These are phyloP conservation scores for Lophiostoma macrostomum DNA, from an alignment of 495 filamentous ascomycete genomes.

Conservation along the genomic window DNA sequence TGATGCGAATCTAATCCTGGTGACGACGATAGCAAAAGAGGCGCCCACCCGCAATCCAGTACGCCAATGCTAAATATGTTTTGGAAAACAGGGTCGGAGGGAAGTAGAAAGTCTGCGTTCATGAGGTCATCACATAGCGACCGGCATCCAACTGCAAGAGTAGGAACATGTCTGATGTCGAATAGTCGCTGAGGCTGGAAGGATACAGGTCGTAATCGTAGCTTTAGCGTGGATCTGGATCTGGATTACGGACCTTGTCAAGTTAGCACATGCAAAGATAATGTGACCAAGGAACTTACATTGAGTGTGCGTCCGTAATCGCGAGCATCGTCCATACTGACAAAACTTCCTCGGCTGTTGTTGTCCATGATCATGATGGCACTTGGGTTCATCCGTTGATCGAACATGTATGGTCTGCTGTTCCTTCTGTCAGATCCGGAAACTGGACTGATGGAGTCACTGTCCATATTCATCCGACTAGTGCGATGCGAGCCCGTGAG, in stretches of 20 bases:
- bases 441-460: conserved; percentile 26
- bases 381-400: conserved; percentile 32
- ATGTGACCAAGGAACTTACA: conserved; percentile 8
- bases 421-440: conserved; percentile 28
- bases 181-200: no score
- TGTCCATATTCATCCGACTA: conserved; percentile 3
- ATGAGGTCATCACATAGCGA: conserved; percentile 15
- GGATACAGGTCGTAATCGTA: no score
- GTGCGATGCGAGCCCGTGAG: conserved; percentile 7
- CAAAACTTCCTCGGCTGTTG: conserved; percentile 18
- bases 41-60: conserved; percentile 9
- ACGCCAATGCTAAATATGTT: conserved; percentile 18
- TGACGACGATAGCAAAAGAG: conserved; percentile 4
- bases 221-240: conserved; percentile 11
- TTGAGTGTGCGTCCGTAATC: conserved; percentile 30
- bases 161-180: no score
- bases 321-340: conserved; percentile 24
- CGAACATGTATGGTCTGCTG: conserved; percentile 24
- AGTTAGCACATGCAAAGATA: not conserved
- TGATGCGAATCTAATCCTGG: not conserved
- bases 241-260: conserved; percentile 21
- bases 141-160: conserved; percentile 1
- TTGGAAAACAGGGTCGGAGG: not conserved
- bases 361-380: conserved; percentile 30
- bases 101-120: conserved; percentile 6